Base-by-base conservation (phyloP, 805 yeast genomes). In the Hanseniaspora hatyaiensis region DNA sequence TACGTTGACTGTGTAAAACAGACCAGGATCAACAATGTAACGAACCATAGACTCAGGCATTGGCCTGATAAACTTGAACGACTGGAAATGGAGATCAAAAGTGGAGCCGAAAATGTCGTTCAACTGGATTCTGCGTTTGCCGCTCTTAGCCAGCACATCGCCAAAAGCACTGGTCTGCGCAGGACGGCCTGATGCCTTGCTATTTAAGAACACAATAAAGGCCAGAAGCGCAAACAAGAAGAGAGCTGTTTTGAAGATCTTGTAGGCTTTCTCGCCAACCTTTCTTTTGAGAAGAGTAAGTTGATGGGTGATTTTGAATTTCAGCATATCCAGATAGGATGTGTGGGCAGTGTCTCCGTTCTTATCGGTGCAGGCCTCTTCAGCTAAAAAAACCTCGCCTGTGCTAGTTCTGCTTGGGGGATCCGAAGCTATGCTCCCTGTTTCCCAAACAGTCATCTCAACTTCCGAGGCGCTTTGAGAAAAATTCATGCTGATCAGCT, bases 1-100 rank as follows among this genome's bases (percentile, higher is more conserved):
- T 8, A 40, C 18, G n/a, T 40, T 20, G 1, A 54, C 47, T 2
- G 58, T 54, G 18, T 59, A 43, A 45, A 71, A 70, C 16, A 66
- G 56, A 1, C 79, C 80, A 29, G 72, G 70, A 50, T 74, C 80
- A 4, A 54, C 54, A 6, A 57, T 58, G 20, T 61, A 60, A 13
- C 49, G 18, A 3, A 50, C 44, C n/a, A 51, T 26, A 2, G 54
- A 34, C 1, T 44, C 45, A 8, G 51, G 45, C 3, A 63, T 58
- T 4, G 60, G 63, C 11, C 50, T 53, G 3, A 60, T 58, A 52
- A 59, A 57, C 49, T 50, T 52, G 34, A 63, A 58, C 1, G 57
- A 49, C 8, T 50, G 47, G 22, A 57, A 58, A 16, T 51, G 50
- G 6, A 52, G 43, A 18, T 48, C 37, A 48, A 63, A 62, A 2